phyloP scores from a whole-genome alignment of 1,284 basidiomycete species.

The Trametes versicolor region DNA sequence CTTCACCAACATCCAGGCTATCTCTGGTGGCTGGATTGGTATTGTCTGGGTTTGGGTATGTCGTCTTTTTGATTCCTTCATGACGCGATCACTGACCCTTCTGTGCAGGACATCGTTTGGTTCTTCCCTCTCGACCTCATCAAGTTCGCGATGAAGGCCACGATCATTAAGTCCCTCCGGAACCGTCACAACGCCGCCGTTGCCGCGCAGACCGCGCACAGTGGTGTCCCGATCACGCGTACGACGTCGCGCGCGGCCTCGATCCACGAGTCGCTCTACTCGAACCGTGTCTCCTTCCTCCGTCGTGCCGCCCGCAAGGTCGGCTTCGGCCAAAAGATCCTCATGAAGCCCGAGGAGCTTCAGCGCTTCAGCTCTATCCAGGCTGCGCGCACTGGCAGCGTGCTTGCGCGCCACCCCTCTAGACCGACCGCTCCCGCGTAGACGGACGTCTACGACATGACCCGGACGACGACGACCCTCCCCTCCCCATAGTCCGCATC shows the following conservation, averaged over 20 bases:
- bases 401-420: slow-evolving; percentile 82
- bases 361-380: slow-evolving; percentile 88
- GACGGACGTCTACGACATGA: slow-evolving; percentile 24
- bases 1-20: slow-evolving; percentile 81
- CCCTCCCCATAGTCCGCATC: slow-evolving; percentile 12
- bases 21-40: slow-evolving; percentile 96
- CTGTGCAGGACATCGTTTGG: slow-evolving; percentile 86
- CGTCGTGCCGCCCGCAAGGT: slow-evolving; percentile 86
- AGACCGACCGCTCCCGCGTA: slow-evolving; percentile 58
- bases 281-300: slow-evolving; percentile 92
- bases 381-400: slow-evolving; percentile 78
- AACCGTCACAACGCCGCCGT: slow-evolving; percentile 67
- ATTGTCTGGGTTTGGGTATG: slow-evolving; percentile 95
- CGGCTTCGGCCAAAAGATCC: slow-evolving; percentile 84
- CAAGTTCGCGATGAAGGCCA: slow-evolving; percentile 96
- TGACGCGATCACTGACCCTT: slow-evolving; percentile 21
- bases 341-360: slow-evolving; percentile 85
- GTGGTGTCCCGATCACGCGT: slow-evolving; percentile 83
- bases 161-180: slow-evolving; percentile 87
- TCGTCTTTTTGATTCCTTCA: slow-evolving; percentile 30
- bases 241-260: slow-evolving; percentile 92
- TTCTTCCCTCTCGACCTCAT: slow-evolving; percentile 94
- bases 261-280: slow-evolving; percentile 93
- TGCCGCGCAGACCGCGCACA: slow-evolving; percentile 47
- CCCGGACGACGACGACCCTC: slow-evolving; percentile 11